Conservation (phyloP, 495 filamentous ascomycete species). For the Aspergillus nidulans region DNA sequence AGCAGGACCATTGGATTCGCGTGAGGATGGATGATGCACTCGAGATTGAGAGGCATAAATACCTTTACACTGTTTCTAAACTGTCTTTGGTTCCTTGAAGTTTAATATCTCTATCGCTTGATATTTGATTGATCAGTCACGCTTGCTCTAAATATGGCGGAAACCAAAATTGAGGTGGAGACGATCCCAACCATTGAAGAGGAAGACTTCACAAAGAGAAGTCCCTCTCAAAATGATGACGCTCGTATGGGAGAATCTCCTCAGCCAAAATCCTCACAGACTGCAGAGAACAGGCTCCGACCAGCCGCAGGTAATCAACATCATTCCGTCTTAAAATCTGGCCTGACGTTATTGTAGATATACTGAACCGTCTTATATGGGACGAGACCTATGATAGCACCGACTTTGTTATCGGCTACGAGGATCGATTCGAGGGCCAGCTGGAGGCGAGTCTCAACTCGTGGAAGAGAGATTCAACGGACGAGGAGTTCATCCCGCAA, state of each 20-base stretch:
- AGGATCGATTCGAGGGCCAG: constrained; percentile 66
- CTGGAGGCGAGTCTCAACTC: constrained; percentile 57
- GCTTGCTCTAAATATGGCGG: neutral
- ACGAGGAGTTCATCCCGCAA: constrained; percentile 82
- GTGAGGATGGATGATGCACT: neutral
- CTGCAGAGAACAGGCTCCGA: constrained; percentile 12
- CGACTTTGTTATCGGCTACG: constrained; percentile 71
- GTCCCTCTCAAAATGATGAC: neutral
- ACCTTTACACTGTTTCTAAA: neutral
- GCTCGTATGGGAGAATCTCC: neutral
- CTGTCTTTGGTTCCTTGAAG: neutral
- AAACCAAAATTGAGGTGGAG: neutral
- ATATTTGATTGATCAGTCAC: neutral
- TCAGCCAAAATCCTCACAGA: neutral
- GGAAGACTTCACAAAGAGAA: neutral
- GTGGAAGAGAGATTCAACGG: constrained; percentile 73
- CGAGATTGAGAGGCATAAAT: neutral
- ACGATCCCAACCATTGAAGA: neutral
- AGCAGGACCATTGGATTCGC: neutral
- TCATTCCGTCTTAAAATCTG: neutral
- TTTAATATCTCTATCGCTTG: neutral
- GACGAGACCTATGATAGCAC: constrained; percentile 54
- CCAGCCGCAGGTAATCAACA: constrained; percentile 13
- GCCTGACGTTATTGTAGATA: constrained; percentile 35
- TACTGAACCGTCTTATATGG: constrained; percentile 71